These are phyloP conservation scores for Phaffia tasmanica DNA, from an alignment of 768 basidiomycete genomes.

Conservation along the genomic window DNA sequence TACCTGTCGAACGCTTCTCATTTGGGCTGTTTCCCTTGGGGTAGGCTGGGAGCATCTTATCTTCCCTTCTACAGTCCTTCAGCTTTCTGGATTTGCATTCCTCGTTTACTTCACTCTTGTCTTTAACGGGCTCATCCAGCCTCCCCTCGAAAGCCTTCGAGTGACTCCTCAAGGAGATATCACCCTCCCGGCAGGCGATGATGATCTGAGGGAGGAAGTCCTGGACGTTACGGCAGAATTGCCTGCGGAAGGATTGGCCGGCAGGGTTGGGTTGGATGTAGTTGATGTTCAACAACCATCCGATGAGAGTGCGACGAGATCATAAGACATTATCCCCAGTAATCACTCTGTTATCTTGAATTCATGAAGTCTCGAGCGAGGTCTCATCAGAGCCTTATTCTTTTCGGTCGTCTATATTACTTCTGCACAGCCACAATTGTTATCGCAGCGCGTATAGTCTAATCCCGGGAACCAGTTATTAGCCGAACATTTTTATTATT, in stretches of 20 bases:
- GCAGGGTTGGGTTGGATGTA: conserved; percentile 6
- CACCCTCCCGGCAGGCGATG: not conserved
- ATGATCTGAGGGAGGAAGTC: not conserved
- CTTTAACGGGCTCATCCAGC: conserved; percentile 74
- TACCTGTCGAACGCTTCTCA: conserved; percentile 87
- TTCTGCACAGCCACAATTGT: not conserved
- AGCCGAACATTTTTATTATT: too few species aligned
- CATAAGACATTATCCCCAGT: not conserved
- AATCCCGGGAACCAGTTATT: too few species aligned
- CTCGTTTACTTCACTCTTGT: conserved; percentile 65
- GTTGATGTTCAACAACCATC: not conserved
- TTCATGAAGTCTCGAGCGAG: not conserved
- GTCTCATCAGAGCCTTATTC: not conserved
- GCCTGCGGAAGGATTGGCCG: conserved; percentile 1
- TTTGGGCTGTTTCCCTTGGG: conserved; percentile 51
- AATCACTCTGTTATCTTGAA: not conserved
- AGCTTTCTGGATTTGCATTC: conserved; percentile 71
- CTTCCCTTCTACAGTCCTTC: conserved; percentile 69
- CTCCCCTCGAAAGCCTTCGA: conserved; percentile 45
- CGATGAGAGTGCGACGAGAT: not conserved
- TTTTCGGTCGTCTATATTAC: not conserved
- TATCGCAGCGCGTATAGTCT: not conserved
- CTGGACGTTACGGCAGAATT: conserved; percentile 6
- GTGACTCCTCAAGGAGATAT: not conserved
- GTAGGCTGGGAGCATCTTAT: conserved; percentile 76